A percentile compares a stretch with the other conserved stretches of the same genome.
phyloP scores from a whole-genome alignment of 441 rosid species.

The Populus hybrid region DNA sequence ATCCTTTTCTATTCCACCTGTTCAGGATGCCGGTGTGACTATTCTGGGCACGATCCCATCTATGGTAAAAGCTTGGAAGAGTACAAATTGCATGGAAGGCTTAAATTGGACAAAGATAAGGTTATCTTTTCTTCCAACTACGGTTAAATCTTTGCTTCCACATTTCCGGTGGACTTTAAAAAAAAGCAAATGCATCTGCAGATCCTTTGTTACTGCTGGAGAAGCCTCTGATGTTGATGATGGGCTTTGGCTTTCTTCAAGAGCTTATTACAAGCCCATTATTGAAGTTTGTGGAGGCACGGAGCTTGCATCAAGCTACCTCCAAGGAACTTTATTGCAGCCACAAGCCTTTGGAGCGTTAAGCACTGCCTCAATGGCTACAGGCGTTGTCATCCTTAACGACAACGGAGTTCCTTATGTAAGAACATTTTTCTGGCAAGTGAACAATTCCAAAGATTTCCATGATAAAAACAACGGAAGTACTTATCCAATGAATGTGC shows the following conservation, averaged over 20 bases:
- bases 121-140: conserved; percentile 28
- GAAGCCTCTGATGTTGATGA: conserved; percentile 84
- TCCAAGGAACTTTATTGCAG: conserved; percentile 60
- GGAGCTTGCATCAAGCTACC: conserved; percentile 74
- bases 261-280: conserved; percentile 68
- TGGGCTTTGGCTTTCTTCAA: conserved; percentile 90
- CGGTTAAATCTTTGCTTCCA: neutral
- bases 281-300: conserved; percentile 88
- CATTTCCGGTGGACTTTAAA: neutral
- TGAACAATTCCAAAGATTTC: neutral
- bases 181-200: conserved; percentile 18
- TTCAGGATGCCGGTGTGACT: conserved; percentile 85
- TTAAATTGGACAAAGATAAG: conserved; percentile 74
- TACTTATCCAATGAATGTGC: neutral
- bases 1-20: neutral
- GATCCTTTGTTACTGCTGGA: conserved; percentile 62
- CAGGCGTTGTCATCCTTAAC: conserved; percentile 67
- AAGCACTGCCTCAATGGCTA: conserved; percentile 66
- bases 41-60: conserved; percentile 81
- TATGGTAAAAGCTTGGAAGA: conserved; percentile 81
- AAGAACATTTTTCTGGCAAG: conserved; percentile 14
- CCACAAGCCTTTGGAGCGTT: conserved; percentile 91
- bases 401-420: conserved; percentile 64
- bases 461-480: neutral
- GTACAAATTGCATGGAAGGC: conserved; percentile 59